phyloP scores from a whole-genome alignment of 495 filamentous ascomycete genomes.

The Lasiosphaeris hirsuta region DNA sequence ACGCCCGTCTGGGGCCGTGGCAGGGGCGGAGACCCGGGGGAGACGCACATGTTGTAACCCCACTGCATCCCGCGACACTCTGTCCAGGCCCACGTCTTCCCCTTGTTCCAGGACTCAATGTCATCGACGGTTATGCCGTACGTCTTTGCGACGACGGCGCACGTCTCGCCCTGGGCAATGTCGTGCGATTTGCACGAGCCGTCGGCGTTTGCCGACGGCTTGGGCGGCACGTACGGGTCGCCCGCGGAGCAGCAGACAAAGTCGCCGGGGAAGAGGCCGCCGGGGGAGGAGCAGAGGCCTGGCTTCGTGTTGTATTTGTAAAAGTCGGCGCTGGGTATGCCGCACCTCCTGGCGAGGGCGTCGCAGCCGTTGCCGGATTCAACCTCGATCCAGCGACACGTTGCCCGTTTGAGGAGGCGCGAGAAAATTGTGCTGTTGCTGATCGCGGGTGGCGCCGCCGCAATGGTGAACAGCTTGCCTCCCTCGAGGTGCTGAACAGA shows the following conservation, averaged over 20 bases:
- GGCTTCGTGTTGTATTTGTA: slow-evolving; percentile 36
- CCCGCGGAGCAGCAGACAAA: slow-evolving; percentile 47
- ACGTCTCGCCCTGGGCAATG: slow-evolving; percentile 34
- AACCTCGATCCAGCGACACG: slow-evolving; percentile 19
- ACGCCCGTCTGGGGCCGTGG: slow-evolving; percentile 36
- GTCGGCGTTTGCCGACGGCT: slow-evolving; percentile 30
- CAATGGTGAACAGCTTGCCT: slow-evolving; percentile 4
- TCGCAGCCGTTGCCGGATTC: slow-evolving; percentile 35
- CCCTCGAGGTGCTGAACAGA: neutral
- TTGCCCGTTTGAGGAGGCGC: slow-evolving; percentile 4
- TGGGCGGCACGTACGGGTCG: slow-evolving; percentile 32
- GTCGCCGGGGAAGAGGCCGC: slow-evolving; percentile 28
- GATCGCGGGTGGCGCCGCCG: neutral
- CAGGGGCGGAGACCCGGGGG: slow-evolving; percentile 41
- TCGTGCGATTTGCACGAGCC: slow-evolving; percentile 40
- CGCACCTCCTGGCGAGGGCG: slow-evolving; percentile 37
- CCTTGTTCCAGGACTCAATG: slow-evolving; percentile 38
- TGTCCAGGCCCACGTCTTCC: slow-evolving; percentile 49
- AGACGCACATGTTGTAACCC: slow-evolving; percentile 44
- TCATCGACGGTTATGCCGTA: slow-evolving; percentile 34
- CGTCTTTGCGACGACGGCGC: slow-evolving; percentile 25
- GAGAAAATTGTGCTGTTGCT: slow-evolving; percentile 3
- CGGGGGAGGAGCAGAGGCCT: slow-evolving; percentile 36
- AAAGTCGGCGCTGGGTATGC: slow-evolving; percentile 37
- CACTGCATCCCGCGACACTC: slow-evolving; percentile 36